These are phyloP conservation scores for Dendrocalamus latiflorus DNA, from an alignment of 202 grass and related monocot species.

Conservation along the genomic window DNA sequence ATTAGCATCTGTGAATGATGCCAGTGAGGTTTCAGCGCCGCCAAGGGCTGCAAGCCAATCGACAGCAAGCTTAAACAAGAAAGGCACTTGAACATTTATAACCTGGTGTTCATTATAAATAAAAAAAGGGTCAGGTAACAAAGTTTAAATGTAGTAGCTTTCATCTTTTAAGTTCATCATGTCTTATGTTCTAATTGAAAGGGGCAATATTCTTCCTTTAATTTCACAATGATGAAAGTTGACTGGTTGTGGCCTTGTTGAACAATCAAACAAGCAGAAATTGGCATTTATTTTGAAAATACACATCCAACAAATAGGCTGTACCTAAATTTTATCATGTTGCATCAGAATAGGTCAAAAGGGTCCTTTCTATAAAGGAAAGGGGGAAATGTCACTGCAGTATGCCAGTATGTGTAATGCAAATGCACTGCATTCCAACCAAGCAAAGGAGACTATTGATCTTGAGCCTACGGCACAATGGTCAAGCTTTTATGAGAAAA, in stretches of 20 bases:
- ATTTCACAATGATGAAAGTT: slow-evolving; percentile 5
- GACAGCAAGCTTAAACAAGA: slow-evolving; percentile 96
- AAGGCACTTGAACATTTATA: slow-evolving; percentile 99
- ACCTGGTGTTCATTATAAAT: slow-evolving; percentile 61
- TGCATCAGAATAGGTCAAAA: slow-evolving; percentile 13
- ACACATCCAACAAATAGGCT: background rate
- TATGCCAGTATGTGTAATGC: background rate
- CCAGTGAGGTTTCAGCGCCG: slow-evolving; percentile 60
- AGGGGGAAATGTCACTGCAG: background rate
- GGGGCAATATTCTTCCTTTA: slow-evolving; percentile 3
- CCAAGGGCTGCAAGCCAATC: slow-evolving; percentile 86
- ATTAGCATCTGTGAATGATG: slow-evolving; percentile 91
- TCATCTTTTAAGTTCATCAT: background rate
- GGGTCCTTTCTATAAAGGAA: background rate
- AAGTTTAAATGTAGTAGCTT: slow-evolving; percentile 13
- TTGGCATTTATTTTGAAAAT: slow-evolving; percentile 1
- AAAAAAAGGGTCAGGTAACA: slow-evolving; percentile 26
- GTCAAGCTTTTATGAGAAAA: slow-evolving; percentile 2
- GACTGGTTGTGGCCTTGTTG: background rate
- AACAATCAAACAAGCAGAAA: slow-evolving; percentile 17
- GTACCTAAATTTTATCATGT: background rate
- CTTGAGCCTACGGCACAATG: background rate
- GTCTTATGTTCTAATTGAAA: background rate
- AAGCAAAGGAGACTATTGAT: background rate
- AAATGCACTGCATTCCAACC: slow-evolving; percentile 4